Conservation (phyloP, 805 yeast genomes). For the Yamadazyma paraphyllophila region DNA sequence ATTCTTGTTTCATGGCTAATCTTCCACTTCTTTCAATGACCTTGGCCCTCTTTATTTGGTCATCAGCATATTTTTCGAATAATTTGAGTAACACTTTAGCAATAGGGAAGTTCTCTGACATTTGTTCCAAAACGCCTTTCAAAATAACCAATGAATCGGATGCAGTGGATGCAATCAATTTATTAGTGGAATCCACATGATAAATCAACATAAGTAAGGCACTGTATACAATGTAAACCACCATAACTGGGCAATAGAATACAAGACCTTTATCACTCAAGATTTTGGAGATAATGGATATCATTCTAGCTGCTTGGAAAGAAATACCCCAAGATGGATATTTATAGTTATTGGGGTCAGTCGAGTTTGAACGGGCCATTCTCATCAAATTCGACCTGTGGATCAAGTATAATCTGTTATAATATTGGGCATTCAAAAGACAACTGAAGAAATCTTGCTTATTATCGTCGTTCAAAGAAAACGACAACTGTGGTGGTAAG, state of each 20-base stretch:
- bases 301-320: slow-evolving; percentile 77
- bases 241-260: slow-evolving; percentile 54
- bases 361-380: slow-evolving; percentile 42
- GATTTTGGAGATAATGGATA: slow-evolving; percentile 60
- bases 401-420: slow-evolving; percentile 65
- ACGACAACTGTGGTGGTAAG: slow-evolving; percentile 61
- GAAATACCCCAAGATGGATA: slow-evolving; percentile 81
- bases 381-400: slow-evolving; percentile 67
- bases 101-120: slow-evolving; percentile 37
- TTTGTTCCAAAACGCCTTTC: slow-evolving; percentile 37
- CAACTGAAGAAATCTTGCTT: slow-evolving; percentile 59
- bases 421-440: slow-evolving; percentile 64
- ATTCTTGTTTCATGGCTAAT: slow-evolving; percentile 39
- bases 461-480: slow-evolving; percentile 53
- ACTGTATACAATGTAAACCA: slow-evolving; percentile 56
- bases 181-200: slow-evolving; percentile 51
- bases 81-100: slow-evolving; percentile 36
- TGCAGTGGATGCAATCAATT: slow-evolving; percentile 41
- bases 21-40: slow-evolving; percentile 38
- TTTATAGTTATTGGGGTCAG: slow-evolving; percentile 42
- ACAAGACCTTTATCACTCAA: slow-evolving; percentile 50
- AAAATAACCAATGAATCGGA: slow-evolving; percentile 40
- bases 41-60: slow-evolving; percentile 40
- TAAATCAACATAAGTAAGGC: slow-evolving; percentile 72
- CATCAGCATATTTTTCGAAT: slow-evolving; percentile 43